Conservation (phyloP, 805 yeast species). For the Candida palmyrensis region DNA sequence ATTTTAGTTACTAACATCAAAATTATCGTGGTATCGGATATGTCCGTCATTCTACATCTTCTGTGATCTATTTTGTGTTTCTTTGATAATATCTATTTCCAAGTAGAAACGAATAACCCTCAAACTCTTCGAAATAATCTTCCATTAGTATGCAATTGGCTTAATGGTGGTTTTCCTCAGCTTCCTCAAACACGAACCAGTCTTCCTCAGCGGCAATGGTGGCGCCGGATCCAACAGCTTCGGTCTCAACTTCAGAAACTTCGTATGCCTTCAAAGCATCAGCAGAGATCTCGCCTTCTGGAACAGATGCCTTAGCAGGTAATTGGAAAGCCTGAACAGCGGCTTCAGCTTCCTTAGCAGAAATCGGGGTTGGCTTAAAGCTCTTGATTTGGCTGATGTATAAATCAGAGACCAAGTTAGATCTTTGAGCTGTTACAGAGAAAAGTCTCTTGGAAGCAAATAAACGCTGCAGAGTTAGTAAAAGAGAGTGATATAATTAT, state of each 20-base stretch:
- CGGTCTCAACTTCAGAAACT: conserved; percentile 68
- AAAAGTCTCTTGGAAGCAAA: conserved; percentile 32
- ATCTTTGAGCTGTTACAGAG: conserved; percentile 38
- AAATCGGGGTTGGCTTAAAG: conserved; percentile 77
- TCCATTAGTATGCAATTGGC: too few species aligned
- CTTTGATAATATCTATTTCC: too few species aligned
- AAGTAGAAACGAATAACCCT: too few species aligned
- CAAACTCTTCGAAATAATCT: too few species aligned
- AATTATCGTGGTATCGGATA: not conserved
- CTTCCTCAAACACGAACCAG: conserved; percentile 78
- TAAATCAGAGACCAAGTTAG: conserved; percentile 73
- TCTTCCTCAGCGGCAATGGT: conserved; percentile 54
- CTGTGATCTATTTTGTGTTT: not conserved
- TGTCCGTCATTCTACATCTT: not conserved
- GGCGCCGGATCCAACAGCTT: conserved; percentile 20
- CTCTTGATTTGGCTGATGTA: conserved; percentile 83
- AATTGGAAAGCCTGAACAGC: conserved; percentile 78
- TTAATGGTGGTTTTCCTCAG: conserved; percentile 52
- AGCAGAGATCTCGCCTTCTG: conserved; percentile 64
- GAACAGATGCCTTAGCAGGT: conserved; percentile 75
- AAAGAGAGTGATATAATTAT: too few species aligned
- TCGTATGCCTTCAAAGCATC: conserved; percentile 69
- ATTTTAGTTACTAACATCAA: not conserved
- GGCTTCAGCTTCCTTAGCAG: conserved; percentile 70
- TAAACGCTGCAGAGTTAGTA: conserved; percentile 20